Base-by-base conservation (phyloP, 495 filamentous ascomycete species). In the Rhypophila decipiens region DNA sequence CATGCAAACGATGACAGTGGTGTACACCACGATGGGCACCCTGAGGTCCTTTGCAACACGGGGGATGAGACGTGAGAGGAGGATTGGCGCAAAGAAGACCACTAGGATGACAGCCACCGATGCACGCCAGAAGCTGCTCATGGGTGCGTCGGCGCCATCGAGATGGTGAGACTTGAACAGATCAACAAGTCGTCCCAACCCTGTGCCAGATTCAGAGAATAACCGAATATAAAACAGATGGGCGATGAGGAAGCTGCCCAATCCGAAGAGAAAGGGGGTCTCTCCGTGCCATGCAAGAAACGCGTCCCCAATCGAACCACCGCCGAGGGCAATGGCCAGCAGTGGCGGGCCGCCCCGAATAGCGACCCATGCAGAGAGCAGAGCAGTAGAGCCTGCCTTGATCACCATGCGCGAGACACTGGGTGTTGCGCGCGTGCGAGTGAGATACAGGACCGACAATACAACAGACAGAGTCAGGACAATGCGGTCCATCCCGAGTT, bases 11-110 rank as follows among this genome's bases (percentile, higher is more conserved):
- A 77, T 76, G 0, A 70, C 67, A 38, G 68, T 56, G 10, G 74
- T 68, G 34, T 78, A 82, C 5, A 80, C 55, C 1, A 70, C 57
- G 19, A 83, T 69, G 1, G 77, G 71, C 0, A 68, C 51, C 0
- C 75, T 70, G 7, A 78, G 69, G n/a, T 67, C 64, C 0, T 60
- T 57, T 8, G 29, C 44, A 1, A 61, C 44, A 13, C 44, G 37
- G 7, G 60, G 60, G 34, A 59, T 5, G 42, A 64, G 37, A 18
- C 29, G 22, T 11, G 15, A 24, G 20, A 61, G 37, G 55, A 59
- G 52, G 4, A 21, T 34, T 0, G 55, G 49, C 1, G 45, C 42
- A 15, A 51, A 24, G 21, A 50, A 8, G 0, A 44, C 5, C 0
- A 22, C 18, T 23, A 63, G 27, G 10, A 12, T 41, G 1, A 38